A percentile compares a stretch with the other conserved stretches of the same genome.
These are phyloP conservation scores for Saturnispora hagleri DNA, from an alignment of 805 yeast genomes.

Conservation along the genomic window DNA sequence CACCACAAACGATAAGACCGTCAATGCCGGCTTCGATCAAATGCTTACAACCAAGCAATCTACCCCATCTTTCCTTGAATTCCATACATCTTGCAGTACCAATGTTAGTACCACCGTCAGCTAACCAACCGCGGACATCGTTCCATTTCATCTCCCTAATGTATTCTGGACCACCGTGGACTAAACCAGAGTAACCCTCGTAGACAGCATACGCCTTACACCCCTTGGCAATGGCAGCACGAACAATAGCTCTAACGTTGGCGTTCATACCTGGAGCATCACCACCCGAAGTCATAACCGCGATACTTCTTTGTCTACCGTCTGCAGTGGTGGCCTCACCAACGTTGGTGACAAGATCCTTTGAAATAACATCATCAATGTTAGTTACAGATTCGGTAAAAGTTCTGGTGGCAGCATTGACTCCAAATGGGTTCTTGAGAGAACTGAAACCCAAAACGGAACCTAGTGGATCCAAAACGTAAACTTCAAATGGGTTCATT, in stretches of 20 bases:
- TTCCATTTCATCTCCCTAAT: constrained; percentile 62
- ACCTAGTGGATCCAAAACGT: constrained; percentile 78
- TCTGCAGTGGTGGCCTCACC: neutral
- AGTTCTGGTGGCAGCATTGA: constrained; percentile 15
- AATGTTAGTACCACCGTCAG: constrained; percentile 67
- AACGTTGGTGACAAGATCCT: neutral
- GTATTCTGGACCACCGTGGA: constrained; percentile 47
- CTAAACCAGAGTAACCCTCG: constrained; percentile 71
- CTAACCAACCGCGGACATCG: constrained; percentile 62
- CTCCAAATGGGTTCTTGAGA: constrained; percentile 42
- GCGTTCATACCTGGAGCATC: constrained; percentile 81
- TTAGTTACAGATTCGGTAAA: constrained; percentile 2
- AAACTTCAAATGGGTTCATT: constrained; percentile 65
- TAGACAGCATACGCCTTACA: constrained; percentile 60
- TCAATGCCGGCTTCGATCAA: constrained; percentile 65
- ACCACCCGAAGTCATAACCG: constrained; percentile 76
- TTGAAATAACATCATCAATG: constrained; percentile 7
- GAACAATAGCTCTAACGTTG: constrained; percentile 61
- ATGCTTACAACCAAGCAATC: constrained; percentile 54
- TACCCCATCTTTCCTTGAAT: constrained; percentile 57
- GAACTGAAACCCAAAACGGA: constrained; percentile 72
- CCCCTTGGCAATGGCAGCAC: constrained; percentile 56
- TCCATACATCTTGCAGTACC: constrained; percentile 71
- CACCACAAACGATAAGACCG: constrained; percentile 74
- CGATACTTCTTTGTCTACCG: constrained; percentile 38